phyloP scores from a whole-genome alignment of 2,329 filamentous ascomycete species.

The Fusarium phyllophilum region DNA sequence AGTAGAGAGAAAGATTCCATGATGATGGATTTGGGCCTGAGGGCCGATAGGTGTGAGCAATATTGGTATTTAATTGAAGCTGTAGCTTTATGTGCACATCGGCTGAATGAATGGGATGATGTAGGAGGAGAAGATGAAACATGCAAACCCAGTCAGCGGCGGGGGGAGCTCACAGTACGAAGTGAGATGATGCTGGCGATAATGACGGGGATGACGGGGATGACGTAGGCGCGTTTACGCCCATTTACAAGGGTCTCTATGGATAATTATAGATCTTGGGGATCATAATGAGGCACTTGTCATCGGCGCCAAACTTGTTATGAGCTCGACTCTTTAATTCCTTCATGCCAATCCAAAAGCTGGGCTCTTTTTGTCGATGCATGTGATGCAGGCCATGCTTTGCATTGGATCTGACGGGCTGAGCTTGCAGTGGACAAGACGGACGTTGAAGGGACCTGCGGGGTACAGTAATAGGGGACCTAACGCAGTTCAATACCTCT shows the following conservation, averaged over 20 bases:
- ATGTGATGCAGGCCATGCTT: conserved; percentile 9
- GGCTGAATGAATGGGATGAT: conserved; percentile 15
- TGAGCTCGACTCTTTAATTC: not conserved
- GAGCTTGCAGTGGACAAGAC: not conserved
- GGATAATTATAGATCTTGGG: conserved; percentile 11
- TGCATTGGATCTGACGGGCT: not conserved
- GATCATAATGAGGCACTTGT: not conserved
- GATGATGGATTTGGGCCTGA: conserved; percentile 17
- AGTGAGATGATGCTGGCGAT: conserved; percentile 31
- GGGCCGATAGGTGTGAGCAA: conserved; percentile 11
- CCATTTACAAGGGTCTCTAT: conserved; percentile 16
- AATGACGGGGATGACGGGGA: conserved; percentile 25
- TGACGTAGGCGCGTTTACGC: conserved; percentile 31
- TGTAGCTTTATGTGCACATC: not conserved
- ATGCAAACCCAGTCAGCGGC: conserved; percentile 23
- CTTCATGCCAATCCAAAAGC: not conserved
- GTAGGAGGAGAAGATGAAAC: conserved; percentile 18
- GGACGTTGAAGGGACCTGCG: conserved; percentile 26
- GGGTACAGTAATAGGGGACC: conserved; percentile 14
- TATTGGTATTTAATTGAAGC: not conserved
- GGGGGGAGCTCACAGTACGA: conserved; percentile 37
- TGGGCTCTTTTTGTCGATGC: conserved; percentile 12
- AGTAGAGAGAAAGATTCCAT: conserved; percentile 63
- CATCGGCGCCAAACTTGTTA: not conserved
- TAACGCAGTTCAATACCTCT: not conserved